Evolutionary conservation across 768 basidiomycete genomes (phyloP).

Genomic region (Favolaschia claudopus): DNA sequence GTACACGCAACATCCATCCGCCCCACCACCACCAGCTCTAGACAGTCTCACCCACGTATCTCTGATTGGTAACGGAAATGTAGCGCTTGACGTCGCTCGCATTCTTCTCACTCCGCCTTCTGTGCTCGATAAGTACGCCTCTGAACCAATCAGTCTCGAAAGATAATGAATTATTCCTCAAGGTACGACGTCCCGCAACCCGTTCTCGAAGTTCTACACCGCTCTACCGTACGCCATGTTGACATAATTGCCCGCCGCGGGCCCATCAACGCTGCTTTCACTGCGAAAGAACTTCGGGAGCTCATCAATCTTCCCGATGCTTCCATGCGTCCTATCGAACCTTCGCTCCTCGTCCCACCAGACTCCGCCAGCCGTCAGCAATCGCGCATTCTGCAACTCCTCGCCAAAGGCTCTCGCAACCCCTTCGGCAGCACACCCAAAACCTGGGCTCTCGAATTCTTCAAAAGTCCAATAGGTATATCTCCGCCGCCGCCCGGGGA

Average conservation of each 20-base stretch:
- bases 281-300: constrained; percentile 92
- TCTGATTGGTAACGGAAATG: constrained; percentile 94
- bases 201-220: constrained; percentile 72
- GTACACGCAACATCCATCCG: constrained; percentile 93
- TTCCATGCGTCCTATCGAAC: constrained; percentile 68
- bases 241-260: constrained; percentile 88
- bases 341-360: constrained; percentile 49
- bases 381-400: constrained; percentile 67
- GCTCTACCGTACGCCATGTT: constrained; percentile 74
- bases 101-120: constrained; percentile 81
- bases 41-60: constrained; percentile 75
- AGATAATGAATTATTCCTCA: too few relatives aligned
- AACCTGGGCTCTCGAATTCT: constrained; percentile 86
- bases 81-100: constrained; percentile 90
- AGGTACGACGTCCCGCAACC: constrained; percentile 84
- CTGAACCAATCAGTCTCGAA: too few relatives aligned
- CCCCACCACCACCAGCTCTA: constrained; percentile 65
- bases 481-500: constrained; percentile 29
- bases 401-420: constrained; percentile 68
- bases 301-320: constrained; percentile 72
- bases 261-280: constrained; percentile 88
- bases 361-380: constrained; percentile 66
- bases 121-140: constrained; percentile 60
- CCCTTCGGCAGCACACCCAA: constrained; percentile 58
- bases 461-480: constrained; percentile 70